phyloP scores from a whole-genome alignment of 106 monocot species.

The Platanthera zijinensis region DNA sequence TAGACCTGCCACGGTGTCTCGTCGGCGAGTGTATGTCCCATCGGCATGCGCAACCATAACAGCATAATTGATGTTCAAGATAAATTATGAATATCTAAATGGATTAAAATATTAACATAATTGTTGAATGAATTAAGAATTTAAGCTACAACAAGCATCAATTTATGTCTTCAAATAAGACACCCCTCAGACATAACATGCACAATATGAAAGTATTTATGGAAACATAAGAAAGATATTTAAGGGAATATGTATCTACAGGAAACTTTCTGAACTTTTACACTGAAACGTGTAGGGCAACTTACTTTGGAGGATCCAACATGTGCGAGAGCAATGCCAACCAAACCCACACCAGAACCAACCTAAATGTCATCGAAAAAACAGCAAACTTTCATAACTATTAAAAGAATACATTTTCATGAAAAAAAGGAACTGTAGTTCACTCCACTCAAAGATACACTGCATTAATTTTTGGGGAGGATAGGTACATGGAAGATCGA shows the following conservation, averaged over 20 bases:
- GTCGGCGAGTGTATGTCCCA: too few relatives aligned
- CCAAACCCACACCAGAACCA: slow-evolving; percentile 75
- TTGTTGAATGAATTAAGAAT: neutral
- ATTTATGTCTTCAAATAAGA: neutral
- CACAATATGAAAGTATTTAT: neutral
- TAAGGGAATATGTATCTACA: neutral
- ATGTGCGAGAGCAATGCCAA: slow-evolving; percentile 47
- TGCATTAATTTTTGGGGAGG: neutral
- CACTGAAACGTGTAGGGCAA: neutral
- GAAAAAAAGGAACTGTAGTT: neutral
- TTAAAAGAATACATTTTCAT: neutral
- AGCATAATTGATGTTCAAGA: too few relatives aligned
- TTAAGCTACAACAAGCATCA: neutral
- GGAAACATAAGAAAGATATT: too few relatives aligned
- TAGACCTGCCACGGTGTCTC: too few relatives aligned
- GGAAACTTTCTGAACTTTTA: neutral
- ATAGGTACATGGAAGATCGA: neutral
- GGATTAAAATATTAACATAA: neutral
- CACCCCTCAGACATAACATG: neutral
- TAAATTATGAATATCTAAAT: too few relatives aligned
- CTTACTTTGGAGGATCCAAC: slow-evolving; percentile 62
- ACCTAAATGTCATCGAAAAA: slow-evolving; percentile 30
- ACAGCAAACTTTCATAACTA: neutral
- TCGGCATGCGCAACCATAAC: too few relatives aligned
- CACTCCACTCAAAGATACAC: neutral